Base-by-base conservation (phyloP, 352 stramenopile species). In the Phytopythium kandeliae region DNA sequence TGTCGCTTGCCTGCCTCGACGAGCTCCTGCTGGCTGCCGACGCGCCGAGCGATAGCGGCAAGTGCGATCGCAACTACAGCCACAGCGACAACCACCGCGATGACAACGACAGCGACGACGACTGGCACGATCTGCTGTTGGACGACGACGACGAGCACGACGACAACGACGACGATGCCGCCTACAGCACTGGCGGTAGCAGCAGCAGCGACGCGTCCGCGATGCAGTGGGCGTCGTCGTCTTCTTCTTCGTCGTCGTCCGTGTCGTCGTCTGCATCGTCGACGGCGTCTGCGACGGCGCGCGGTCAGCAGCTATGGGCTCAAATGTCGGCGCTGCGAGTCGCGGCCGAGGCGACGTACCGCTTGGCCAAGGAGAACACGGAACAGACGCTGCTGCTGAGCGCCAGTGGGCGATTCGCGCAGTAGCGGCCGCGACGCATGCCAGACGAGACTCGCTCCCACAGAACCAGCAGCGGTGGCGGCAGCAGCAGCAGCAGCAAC, bases 261-360 rank as follows among this genome's bases (percentile, higher is more conserved):
- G 22, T 22, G 10, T 11, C 17, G 19, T 24, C 37, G 4, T 49
- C 44, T 10, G 3, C 44, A 0, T 36, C 19, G 4, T 9, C 44
- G 9, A 13, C 17, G 28, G 24, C 31, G 26, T 42, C 37, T 15
- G 41, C 26, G 4, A 24, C 35, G 16, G n/a, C 44, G 16, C 15
- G 25, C 26, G 24, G 9, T 17, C 40, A 41, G 26, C 48, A 46
- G 35, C 38, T 65, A 6, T 69, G 61, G 61, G 41, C 38, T 24
- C 50, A 47, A 46, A 62, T 69, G 35, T 65, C 61, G 21, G 61
- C 45, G 26, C 30, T 69, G 51, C 61, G 55, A 31, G 48, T 54
- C 11, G 63, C 62, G 57, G 57, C 61, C 13, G 61, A 69, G 11
- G 57, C 48, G 13, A 65, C 60, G n/a, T 67, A 64, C 40, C 55